Evolutionary conservation across 495 filamentous ascomycete genomes (phyloP).

Genomic region (Neurospora pannonica): DNA sequence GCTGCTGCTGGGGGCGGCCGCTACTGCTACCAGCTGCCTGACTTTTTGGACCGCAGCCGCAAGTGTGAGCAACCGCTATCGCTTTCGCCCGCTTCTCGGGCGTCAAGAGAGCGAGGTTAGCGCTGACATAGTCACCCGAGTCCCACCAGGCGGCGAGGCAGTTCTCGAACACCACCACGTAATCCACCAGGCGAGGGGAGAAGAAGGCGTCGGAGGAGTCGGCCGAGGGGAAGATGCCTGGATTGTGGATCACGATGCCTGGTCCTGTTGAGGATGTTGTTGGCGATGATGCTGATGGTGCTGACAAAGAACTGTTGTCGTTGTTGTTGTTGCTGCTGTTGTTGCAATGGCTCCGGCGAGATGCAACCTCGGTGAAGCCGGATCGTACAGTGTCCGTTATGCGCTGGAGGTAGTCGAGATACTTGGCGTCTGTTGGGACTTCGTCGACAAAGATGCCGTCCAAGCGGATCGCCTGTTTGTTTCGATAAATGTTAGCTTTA

Average conservation of each 20-base stretch:
- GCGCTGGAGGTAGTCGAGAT: constrained; percentile 8
- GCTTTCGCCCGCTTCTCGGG: constrained; percentile 9
- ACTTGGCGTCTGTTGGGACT: constrained; percentile 1
- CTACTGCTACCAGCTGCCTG: neutral
- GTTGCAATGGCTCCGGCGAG: neutral
- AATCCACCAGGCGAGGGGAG: constrained; percentile 12
- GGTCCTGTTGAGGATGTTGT: neutral
- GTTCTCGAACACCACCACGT: constrained; percentile 22
- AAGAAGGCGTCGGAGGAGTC: constrained; percentile 14
- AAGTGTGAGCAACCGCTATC: constrained; percentile 12
- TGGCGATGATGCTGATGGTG: neutral
- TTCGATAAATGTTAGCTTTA: neutral
- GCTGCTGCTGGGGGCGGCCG: neutral
- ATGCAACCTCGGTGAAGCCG: neutral
- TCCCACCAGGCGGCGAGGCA: constrained; percentile 13
- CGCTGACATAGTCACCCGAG: constrained; percentile 5
- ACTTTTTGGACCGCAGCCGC: neutral
- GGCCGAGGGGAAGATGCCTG: constrained; percentile 14
- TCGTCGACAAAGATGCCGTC: constrained; percentile 19
- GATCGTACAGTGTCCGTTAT: neutral
- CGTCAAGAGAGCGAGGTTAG: constrained; percentile 5
- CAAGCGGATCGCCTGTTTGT: neutral
- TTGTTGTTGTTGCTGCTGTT: neutral
- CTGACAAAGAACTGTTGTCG: neutral
- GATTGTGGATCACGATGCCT: constrained; percentile 16